Percentiles rank a stretch among this genome's conserved stretches.
phyloP scores from a whole-genome alignment of 805 yeast species.

The Monosporozyma siamensis region DNA sequence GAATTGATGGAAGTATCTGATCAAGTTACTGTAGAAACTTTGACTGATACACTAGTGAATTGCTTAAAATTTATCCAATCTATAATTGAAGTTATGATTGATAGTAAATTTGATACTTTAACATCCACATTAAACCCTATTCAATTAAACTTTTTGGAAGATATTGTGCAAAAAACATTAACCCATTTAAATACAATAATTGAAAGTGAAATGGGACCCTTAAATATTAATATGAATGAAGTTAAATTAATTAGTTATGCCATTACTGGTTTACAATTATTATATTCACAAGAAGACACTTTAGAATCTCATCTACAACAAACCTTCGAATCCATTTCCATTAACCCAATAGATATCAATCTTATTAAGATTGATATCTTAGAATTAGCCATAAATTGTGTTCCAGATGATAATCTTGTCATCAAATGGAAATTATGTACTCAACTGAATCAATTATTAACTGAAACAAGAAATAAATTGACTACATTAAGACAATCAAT shows the following conservation, averaged over 20 bases:
- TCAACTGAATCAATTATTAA: constrained; percentile 12
- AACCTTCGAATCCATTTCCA: too few relatives aligned
- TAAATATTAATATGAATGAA: neutral
- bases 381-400: constrained; percentile 11
- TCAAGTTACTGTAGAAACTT: constrained; percentile 18
- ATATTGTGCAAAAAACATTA: constrained; percentile 9
- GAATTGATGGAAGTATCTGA: constrained; percentile 23
- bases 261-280: neutral
- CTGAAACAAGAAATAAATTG: constrained; percentile 10
- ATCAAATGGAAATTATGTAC: constrained; percentile 18
- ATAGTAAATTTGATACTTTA: constrained; percentile 4
- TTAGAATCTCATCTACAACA: too few relatives aligned
- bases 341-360: constrained; percentile 6
- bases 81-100: constrained; percentile 16
- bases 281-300: too few relatives aligned
- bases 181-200: too few relatives aligned
- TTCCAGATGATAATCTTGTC: constrained; percentile 3
- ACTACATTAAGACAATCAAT: constrained; percentile 11
- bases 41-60: constrained; percentile 17
- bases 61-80: constrained; percentile 15
- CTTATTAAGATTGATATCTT: constrained; percentile 16
- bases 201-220: too few relatives aligned
- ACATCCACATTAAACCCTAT: constrained; percentile 8
- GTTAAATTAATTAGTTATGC: neutral
- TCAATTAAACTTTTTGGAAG: constrained; percentile 18